Conservation (phyloP, 306 rosid genomes). For the Quercus berberidifolia region DNA sequence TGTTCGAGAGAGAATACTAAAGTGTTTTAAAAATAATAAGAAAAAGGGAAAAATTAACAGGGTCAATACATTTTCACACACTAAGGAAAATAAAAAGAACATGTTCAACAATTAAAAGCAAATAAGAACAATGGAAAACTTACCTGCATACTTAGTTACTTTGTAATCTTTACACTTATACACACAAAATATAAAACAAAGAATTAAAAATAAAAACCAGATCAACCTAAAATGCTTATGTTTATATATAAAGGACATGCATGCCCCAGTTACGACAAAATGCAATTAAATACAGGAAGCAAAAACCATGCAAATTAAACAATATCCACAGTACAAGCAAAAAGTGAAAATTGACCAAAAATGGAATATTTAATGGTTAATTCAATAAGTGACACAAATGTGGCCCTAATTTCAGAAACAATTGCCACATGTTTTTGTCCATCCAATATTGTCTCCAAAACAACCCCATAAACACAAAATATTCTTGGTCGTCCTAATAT, state of each 20-base stretch:
- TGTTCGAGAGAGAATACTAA: neutral
- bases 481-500: neutral
- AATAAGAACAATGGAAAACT: conserved; percentile 4
- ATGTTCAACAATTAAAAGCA: conserved; percentile 14
- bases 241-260: neutral
- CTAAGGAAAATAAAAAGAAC: conserved; percentile 13
- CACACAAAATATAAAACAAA: neutral
- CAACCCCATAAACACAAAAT: neutral
- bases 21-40: neutral
- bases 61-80: neutral
- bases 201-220: conserved; percentile 12
- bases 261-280: neutral
- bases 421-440: neutral
- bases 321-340: neutral
- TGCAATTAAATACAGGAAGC: neutral
- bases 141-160: conserved; percentile 2
- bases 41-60: neutral
- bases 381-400: neutral
- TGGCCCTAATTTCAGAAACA: neutral
- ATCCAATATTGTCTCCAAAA: neutral
- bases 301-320: neutral
- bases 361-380: neutral
- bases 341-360: neutral
- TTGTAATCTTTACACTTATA: conserved; percentile 8
- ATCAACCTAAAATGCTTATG: neutral